Evolutionary conservation across 768 basidiomycete genomes (phyloP), one percentile per base, ranked within the genome.

Genomic region (Dacryopinax primogenitus): DNA sequence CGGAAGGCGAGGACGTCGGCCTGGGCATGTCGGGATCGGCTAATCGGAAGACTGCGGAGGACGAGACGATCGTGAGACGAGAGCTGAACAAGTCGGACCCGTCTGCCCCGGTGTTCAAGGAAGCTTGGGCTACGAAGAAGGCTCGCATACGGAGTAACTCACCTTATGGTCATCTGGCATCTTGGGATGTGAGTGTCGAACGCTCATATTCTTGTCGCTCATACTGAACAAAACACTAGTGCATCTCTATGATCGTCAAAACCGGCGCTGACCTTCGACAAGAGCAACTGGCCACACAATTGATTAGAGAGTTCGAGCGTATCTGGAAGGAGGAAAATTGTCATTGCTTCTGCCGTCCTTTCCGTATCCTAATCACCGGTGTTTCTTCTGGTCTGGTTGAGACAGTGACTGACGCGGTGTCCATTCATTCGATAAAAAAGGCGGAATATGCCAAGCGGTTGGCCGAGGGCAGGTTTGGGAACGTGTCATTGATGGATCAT

Each of bases 361-460:
- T 98, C 81, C 87, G 91, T 2, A 99, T 99, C 66, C 76, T 97
- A 66, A 95, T 97, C 67, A 96, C 93, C 0, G 93, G 94, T 3
- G 90, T 88, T 51, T 84, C 84, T 1, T 97, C 96, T 13, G 96
- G 94, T 26, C 76, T 99, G 62, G 92, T 99, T 0, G 96, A 99
- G 76, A 99, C 96, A 0, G 97, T 99, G 69, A 97, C 92, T 2
- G 96, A 99, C 70, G 90, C 95, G 0, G 92, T 98, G 0, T 98
- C 96, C 3, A 92, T 99, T 69, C 96, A 99, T 73, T 98, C 96
- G 0, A 96, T 99, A 75, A 99, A 99, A 80, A 99, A 99, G 76
- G 89, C 92, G 1, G 95, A 96, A 73, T 98, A 98, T 75, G 94
- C 95, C 1, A 83, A 91, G 69, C 81, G 92, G 64, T 76, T 95